Conservation (phyloP, 1,139 yeast species). For the Taphrina betulina region DNA sequence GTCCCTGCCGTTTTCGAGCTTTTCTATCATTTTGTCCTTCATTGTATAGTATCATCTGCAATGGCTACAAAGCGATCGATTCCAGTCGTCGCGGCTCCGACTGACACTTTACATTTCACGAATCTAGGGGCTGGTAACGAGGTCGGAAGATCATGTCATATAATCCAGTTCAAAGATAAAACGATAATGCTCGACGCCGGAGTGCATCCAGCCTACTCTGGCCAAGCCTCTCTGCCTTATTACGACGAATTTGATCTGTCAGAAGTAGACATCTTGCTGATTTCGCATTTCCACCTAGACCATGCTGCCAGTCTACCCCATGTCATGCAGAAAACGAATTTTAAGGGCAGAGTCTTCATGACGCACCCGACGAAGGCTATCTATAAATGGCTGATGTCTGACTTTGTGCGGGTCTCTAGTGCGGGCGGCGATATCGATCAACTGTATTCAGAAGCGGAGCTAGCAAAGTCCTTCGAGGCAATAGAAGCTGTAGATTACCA, state of each 20-base stretch:
- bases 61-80: constrained; percentile 27
- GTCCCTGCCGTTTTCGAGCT: no score
- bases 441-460: constrained; percentile 86
- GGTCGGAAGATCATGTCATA: constrained; percentile 95
- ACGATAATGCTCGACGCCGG: constrained; percentile 99
- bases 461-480: constrained; percentile 78
- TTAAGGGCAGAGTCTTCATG: constrained; percentile 95
- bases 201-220: constrained; percentile 91
- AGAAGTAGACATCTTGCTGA: constrained; percentile 77
- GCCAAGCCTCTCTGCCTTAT: constrained; percentile 87
- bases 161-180: constrained; percentile 86
- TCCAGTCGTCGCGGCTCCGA: constrained; percentile 18
- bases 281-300: constrained; percentile 93
- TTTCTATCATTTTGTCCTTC: no score
- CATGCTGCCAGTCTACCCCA: constrained; percentile 98
- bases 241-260: constrained; percentile 92
- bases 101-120: constrained; percentile 60
- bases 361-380: constrained; percentile 99
- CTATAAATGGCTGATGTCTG: constrained; percentile 89
- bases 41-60: no score
- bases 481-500: constrained; percentile 95
- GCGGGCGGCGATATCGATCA: constrained; percentile 48
- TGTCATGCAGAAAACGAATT: constrained; percentile 94
- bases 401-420: constrained; percentile 79
- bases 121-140: constrained; percentile 99